Conservation (phyloP, 495 filamentous ascomycete genomes). For the Talaromyces nanjingensis region DNA sequence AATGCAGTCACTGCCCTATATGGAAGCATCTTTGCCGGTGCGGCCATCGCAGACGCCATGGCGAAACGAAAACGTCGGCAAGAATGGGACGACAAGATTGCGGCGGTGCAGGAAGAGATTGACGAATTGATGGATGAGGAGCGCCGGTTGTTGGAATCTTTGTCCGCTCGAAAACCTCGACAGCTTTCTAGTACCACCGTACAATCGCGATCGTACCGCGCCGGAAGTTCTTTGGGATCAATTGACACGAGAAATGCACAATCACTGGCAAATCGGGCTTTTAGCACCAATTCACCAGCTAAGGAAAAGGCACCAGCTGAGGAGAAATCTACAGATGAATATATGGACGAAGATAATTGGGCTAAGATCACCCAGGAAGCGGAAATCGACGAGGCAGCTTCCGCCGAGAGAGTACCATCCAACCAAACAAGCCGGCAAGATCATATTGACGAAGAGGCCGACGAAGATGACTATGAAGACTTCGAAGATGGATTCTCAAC, state of each 20-base stretch:
- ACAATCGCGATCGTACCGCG: slow-evolving; percentile 20
- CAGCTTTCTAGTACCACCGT: slow-evolving; percentile 15
- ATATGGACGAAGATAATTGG: neutral
- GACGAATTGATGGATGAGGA: slow-evolving; percentile 37
- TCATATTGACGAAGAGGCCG: slow-evolving; percentile 13
- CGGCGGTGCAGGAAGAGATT: slow-evolving; percentile 39
- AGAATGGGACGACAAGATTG: slow-evolving; percentile 56
- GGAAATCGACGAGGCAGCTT: neutral
- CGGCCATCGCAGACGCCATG: slow-evolving; percentile 56
- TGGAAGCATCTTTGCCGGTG: slow-evolving; percentile 66
- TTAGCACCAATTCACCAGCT: neutral
- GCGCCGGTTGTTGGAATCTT: slow-evolving; percentile 24
- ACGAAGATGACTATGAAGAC: slow-evolving; percentile 7
- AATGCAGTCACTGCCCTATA: slow-evolving; percentile 66
- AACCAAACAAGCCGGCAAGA: neutral
- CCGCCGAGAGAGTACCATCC: neutral
- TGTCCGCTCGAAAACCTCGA: slow-evolving; percentile 20
- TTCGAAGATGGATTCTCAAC: slow-evolving; percentile 16
- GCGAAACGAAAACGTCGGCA: slow-evolving; percentile 53
- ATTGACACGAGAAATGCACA: slow-evolving; percentile 3
- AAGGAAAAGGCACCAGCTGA: neutral
- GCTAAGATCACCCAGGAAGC: neutral
- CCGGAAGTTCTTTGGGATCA: slow-evolving; percentile 2
- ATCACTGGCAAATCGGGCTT: neutral
- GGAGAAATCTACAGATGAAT: neutral